Evolutionary conservation across 2,329 filamentous ascomycete genomes (phyloP), one percentile per base, ranked within the genome.

Genomic region (Microsporum canis): DNA sequence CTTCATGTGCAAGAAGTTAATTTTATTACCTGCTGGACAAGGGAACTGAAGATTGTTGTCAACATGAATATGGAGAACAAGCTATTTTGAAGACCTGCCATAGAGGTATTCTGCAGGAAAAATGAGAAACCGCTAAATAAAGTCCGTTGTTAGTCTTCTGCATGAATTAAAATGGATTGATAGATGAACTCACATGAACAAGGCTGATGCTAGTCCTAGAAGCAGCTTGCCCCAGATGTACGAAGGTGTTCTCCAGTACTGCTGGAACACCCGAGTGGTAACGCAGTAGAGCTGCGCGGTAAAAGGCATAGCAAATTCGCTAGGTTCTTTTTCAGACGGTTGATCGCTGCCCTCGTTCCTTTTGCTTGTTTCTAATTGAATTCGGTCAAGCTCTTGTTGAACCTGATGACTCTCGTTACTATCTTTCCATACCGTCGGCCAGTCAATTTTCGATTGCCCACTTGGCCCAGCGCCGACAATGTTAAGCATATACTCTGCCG

Each of bases 1-100:
- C 3, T 1, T 14, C 14, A 43, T 49, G 36, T 47, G 84, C 82
- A 67, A 89, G 89, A 67, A 88, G 45, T 83, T 88, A n/a, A 83
- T 74, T 38, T 5, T 68, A 69, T 67, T 65, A 76, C 72, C 65
- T 80, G 80, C 65, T 83, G 79, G 0, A 81, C 78, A 17, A 83
- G 68, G 2, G 77, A 78, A 1, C 81, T 80, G 69, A 83, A 83
- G 41, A 80, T 76, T 2, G 77, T 75, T 66, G 78, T 78, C 59
- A 92, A 76, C 80, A 92, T 88, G 80, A 95, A 95, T 65, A 94
- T 87, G 70, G 85, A 82, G 71, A 95, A 95, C 79, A 92, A 86
- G 67, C 91, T 88, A 75, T 94, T 91, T 73, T 92, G 88, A 10
- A 95, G 79, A 59, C 89, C 90, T 70, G 91, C 88, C 47, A 87